Evolutionary conservation across 331 rosid genomes (phyloP).

Genomic region (Quercus lobata): DNA sequence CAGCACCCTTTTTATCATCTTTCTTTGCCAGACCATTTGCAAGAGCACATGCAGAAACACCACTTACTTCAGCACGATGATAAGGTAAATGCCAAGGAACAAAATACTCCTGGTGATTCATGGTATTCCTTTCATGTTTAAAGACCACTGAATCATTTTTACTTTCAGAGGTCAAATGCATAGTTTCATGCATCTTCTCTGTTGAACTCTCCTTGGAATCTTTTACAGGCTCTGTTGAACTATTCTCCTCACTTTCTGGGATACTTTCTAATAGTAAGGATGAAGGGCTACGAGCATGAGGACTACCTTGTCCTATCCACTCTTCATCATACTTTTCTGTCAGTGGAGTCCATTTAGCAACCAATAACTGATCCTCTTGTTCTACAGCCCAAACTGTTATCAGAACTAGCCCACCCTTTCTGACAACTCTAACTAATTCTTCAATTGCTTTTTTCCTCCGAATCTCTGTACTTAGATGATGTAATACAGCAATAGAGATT

Average conservation of each 20-base stretch:
- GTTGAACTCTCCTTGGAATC: conserved; percentile 23
- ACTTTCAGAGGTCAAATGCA: conserved; percentile 13
- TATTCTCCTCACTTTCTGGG: conserved; percentile 65
- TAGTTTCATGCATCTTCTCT: conserved; percentile 24
- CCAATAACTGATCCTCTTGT: conserved; percentile 71
- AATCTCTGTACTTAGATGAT: conserved; percentile 83
- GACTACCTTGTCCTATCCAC: conserved; percentile 88
- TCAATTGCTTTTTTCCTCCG: conserved; percentile 83
- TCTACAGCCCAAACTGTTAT: conserved; percentile 98
- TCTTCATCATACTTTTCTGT: conserved; percentile 65
- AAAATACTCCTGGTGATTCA: conserved; percentile 81
- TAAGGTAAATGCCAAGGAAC: conserved; percentile 98
- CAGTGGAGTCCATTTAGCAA: conserved; percentile 87
- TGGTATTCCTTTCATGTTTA: conserved; percentile 18
- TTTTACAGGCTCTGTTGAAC: conserved; percentile 23
- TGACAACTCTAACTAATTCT: conserved; percentile 80
- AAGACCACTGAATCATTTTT: conserved; percentile 15
- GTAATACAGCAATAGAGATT: conserved; percentile 85
- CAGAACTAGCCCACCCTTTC: conserved; percentile 80
- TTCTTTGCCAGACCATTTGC: conserved; percentile 83
- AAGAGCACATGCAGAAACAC: conserved; percentile 84
- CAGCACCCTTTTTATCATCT: conserved; percentile 84
- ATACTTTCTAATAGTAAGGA: conserved; percentile 63
- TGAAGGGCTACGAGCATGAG: conserved; percentile 48
- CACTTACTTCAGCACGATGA: conserved; percentile 90